Base-by-base conservation (phyloP, 129 eudicot genomes). In the Centaurea solstitialis region DNA sequence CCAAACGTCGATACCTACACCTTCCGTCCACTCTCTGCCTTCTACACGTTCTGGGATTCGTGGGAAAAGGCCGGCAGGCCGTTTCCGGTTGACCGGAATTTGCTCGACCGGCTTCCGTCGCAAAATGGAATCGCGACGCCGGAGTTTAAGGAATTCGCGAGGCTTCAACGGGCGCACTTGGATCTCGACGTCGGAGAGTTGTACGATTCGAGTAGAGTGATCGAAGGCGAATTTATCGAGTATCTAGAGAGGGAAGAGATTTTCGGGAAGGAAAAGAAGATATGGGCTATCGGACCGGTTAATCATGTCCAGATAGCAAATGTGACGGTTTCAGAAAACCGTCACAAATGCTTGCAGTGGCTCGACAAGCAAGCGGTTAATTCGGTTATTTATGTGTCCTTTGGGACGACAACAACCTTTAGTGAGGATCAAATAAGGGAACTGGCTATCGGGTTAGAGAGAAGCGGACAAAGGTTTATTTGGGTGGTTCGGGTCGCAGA, bases 221-320 rank as follows among this genome's bases (percentile, higher is more conserved):
- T 88, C 2, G 96, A 91, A 59, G 96, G 82, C 9, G 30, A 50
- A 3, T 91, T 59, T 28, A 30, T 88, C 4, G 88, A 91, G 47
- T 30, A 82, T 10, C 67, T 91, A 0, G 83, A 69, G 13, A 78
- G 82, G 20, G 67, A 39, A 6, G 73, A 83, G 26, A 35, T 40
- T 0, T 45, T 24, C 3, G 76, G 70, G 0, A 77, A 74, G 7
- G 69, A 41, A 17, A 85, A 84, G 9, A 68, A 87, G 33, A 85
- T 50, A 4, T 89, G 81, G 86, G 86, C 81, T 28, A 57, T 84
- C 39, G 85, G 85, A 7, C 86, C 86, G 5, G 81, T 87, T 37
- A 86, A 86, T 64, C 87, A 77, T 0, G 72, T 72, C 15, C 30
- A 7, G 6, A 43, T 73, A n/a, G 17, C 65, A 0, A 9, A 59